Percentiles rank a stretch among this genome's conserved stretches.
phyloP scores from a whole-genome alignment of 768 basidiomycete species.

The Scleroderma bovista region DNA sequence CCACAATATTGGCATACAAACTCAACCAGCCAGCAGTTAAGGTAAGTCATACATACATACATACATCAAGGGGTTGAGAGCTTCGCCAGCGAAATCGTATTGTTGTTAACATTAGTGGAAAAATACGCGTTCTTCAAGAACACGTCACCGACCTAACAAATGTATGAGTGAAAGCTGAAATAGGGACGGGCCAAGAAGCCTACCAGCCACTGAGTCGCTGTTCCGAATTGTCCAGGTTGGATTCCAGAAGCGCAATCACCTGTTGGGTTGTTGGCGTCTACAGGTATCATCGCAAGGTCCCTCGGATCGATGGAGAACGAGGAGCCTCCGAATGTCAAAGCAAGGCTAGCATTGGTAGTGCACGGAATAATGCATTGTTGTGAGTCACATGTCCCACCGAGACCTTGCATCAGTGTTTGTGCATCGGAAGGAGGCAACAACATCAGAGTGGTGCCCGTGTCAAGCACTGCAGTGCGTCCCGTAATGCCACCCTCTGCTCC shows the following conservation, averaged over 20 bases:
- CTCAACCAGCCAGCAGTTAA: conserved; percentile 7
- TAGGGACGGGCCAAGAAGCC: conserved; percentile 18
- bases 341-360: conserved; percentile 45
- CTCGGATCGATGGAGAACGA: conserved; percentile 59
- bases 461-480: conserved; percentile 66
- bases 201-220: conserved; percentile 62
- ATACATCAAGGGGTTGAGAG: conserved; percentile 30
- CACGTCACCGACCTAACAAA: conserved; percentile 52
- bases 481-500: conserved; percentile 45
- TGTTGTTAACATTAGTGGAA: conserved; percentile 54
- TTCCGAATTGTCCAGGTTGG: conserved; percentile 53
- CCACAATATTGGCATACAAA: not conserved
- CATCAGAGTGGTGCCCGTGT: conserved; percentile 45
- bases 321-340: conserved; percentile 53
- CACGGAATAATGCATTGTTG: conserved; percentile 63
- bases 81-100: conserved; percentile 56
- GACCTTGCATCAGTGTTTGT: conserved; percentile 50
- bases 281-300: conserved; percentile 57
- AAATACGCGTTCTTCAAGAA: conserved; percentile 78
- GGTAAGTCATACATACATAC: not conserved
- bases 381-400: conserved; percentile 46
- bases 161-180: not conserved
- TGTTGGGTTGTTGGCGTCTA: conserved; percentile 42
- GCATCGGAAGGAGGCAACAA: conserved; percentile 45
- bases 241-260: conserved; percentile 74